A percentile compares a stretch with the other conserved stretches of the same genome.
Evolutionary conservation across 441 rosid species (phyloP).

Genomic region (Gossypium gossypioides): DNA sequence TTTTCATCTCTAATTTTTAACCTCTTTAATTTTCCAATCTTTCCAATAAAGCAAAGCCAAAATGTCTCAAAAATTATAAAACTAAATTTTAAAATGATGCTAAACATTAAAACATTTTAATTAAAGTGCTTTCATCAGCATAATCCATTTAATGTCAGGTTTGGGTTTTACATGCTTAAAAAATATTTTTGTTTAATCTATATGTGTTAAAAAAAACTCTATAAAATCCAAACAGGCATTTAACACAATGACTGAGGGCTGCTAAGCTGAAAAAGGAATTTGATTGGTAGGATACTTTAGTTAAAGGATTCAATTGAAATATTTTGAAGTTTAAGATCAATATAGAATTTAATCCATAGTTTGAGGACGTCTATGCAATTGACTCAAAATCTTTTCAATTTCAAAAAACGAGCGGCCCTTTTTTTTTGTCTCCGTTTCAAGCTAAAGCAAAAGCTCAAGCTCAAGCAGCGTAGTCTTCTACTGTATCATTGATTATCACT

Average conservation of each 20-base stretch:
- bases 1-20: too few species aligned
- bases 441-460: background rate
- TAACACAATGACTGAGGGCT: background rate
- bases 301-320: too few species aligned
- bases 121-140: too few species aligned
- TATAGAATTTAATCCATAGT: background rate
- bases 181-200: too few species aligned
- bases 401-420: conserved; percentile 11
- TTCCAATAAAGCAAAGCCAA: too few species aligned
- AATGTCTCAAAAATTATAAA: too few species aligned
- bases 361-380: background rate
- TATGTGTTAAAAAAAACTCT: too few species aligned
- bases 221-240: background rate
- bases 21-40: too few species aligned
- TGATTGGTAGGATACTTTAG: background rate
- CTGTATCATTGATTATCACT: background rate
- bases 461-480: background rate
- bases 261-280: background rate
- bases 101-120: too few species aligned
- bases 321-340: background rate
- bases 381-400: background rate
- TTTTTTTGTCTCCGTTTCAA: background rate
- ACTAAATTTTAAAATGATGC: too few species aligned
- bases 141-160: too few species aligned
- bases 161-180: too few species aligned